phyloP scores from a whole-genome alignment of 805 yeast species.

The Kluyveromyces siamensis region DNA sequence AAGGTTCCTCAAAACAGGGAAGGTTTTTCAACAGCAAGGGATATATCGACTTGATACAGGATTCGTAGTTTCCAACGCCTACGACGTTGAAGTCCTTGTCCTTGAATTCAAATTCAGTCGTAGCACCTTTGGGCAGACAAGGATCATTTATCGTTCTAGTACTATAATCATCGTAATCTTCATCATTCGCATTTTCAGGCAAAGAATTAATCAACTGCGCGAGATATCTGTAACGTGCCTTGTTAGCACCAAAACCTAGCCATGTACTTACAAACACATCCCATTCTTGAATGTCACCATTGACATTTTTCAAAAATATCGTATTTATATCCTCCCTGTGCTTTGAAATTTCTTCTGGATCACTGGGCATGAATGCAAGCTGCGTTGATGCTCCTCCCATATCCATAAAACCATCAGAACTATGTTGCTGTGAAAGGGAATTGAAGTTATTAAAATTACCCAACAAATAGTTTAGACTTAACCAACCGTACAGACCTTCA shows the following conservation, averaged over 20 bases:
- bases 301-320: constrained; percentile 54
- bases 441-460: constrained; percentile 50
- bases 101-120: constrained; percentile 37
- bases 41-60: constrained; percentile 61
- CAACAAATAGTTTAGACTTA: constrained; percentile 77
- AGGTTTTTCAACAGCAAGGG: constrained; percentile 70
- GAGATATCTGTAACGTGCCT: constrained; percentile 72
- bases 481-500: constrained; percentile 95
- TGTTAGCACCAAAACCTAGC: constrained; percentile 97
- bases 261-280: constrained; percentile 88
- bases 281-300: constrained; percentile 72
- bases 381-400: constrained; percentile 99
- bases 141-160: constrained; percentile 52
- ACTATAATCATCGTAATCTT: constrained; percentile 37
- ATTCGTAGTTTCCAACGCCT: constrained; percentile 75
- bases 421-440: constrained; percentile 28
- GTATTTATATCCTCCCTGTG: constrained; percentile 68
- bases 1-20: constrained; percentile 83
- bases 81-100: constrained; percentile 39
- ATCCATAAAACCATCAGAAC: constrained; percentile 90
- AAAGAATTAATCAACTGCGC: constrained; percentile 42
- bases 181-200: constrained; percentile 39
- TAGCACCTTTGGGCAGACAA: constrained; percentile 64
- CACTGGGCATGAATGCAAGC: constrained; percentile 81
- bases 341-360: constrained; percentile 44